These are phyloP conservation scores for Mrakia frigida DNA, from an alignment of 768 basidiomycete species.

Conservation along the genomic window DNA sequence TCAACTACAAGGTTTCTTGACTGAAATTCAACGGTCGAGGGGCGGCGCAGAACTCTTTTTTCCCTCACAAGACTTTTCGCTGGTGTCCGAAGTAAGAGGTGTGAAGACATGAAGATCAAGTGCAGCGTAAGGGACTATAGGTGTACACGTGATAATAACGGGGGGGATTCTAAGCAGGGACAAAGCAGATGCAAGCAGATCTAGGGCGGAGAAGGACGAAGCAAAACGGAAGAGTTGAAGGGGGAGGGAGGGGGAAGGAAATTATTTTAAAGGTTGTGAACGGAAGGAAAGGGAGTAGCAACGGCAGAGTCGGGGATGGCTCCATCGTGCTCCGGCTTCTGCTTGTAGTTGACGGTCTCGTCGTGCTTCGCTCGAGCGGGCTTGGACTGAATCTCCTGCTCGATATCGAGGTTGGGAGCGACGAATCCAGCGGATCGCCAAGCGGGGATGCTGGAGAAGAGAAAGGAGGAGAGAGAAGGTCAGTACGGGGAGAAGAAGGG, in stretches of 20 bases:
- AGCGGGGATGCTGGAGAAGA: conserved; percentile 26
- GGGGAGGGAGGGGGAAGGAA: neutral
- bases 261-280: neutral
- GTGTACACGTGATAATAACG: neutral
- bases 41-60: too few relatives aligned
- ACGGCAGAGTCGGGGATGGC: conserved; percentile 23
- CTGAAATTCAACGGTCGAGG: too few relatives aligned
- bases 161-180: neutral
- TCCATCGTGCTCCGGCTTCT: neutral
- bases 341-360: conserved; percentile 4
- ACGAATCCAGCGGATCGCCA: conserved; percentile 17
- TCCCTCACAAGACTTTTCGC: too few relatives aligned
- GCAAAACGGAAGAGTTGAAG: neutral
- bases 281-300: neutral
- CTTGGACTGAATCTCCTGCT: conserved; percentile 13
- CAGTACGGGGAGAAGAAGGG: neutral
- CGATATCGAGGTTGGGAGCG: conserved; percentile 7
- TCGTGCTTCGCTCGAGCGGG: neutral
- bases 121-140: neutral
- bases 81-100: too few relatives aligned
- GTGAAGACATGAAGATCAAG: neutral
- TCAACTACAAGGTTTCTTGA: too few relatives aligned
- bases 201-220: neutral
- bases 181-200: neutral
- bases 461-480: conserved; percentile 2